These are phyloP conservation scores for Saprolegnia diclina DNA, from an alignment of 352 stramenopile genomes.

Conservation along the genomic window DNA sequence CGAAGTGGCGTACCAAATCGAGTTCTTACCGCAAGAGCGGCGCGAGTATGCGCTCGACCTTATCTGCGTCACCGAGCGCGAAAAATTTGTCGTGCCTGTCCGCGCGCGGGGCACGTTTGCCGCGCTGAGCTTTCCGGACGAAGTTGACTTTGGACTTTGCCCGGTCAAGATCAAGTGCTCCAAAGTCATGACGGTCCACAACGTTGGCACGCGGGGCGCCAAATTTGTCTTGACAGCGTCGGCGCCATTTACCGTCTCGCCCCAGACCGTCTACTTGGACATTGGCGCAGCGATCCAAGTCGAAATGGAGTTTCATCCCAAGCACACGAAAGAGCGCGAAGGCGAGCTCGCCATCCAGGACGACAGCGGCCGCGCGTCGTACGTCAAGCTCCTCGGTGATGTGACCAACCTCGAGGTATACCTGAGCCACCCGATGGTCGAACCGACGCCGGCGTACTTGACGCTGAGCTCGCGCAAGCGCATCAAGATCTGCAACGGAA, in stretches of 20 bases:
- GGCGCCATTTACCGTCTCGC: slow-evolving; percentile 55
- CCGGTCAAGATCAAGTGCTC: slow-evolving; percentile 78
- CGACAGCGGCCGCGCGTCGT: slow-evolving; percentile 58
- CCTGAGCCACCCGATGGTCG: slow-evolving; percentile 76
- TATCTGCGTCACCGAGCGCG: slow-evolving; percentile 90
- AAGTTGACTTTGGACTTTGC: slow-evolving; percentile 80
- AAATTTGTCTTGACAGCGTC: slow-evolving; percentile 71
- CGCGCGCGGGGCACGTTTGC: slow-evolving; percentile 74
- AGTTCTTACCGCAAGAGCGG: slow-evolving; percentile 88
- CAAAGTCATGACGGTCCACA: slow-evolving; percentile 84
- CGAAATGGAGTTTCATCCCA: slow-evolving; percentile 51
- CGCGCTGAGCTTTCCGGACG: slow-evolving; percentile 86
- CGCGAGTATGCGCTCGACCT: slow-evolving; percentile 86
- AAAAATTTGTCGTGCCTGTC: slow-evolving; percentile 92
- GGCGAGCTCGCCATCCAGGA: slow-evolving; percentile 83
- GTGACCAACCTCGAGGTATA: slow-evolving; percentile 89
- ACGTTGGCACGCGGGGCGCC: slow-evolving; percentile 75
- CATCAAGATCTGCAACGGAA: slow-evolving; percentile 91
- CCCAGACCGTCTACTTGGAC: slow-evolving; percentile 54
- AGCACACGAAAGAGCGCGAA: slow-evolving; percentile 33
- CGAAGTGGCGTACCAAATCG: slow-evolving; percentile 87
- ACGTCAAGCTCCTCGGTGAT: slow-evolving; percentile 64
- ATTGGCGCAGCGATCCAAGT: slow-evolving; percentile 70
- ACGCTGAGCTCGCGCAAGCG: slow-evolving; percentile 84
- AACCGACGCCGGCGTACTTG: slow-evolving; percentile 88